Percentiles rank a stretch among this genome's conserved stretches.
phyloP scores from a whole-genome alignment of 192 early-diverging fungal genomes.

The Entomortierella chlamydospora region DNA sequence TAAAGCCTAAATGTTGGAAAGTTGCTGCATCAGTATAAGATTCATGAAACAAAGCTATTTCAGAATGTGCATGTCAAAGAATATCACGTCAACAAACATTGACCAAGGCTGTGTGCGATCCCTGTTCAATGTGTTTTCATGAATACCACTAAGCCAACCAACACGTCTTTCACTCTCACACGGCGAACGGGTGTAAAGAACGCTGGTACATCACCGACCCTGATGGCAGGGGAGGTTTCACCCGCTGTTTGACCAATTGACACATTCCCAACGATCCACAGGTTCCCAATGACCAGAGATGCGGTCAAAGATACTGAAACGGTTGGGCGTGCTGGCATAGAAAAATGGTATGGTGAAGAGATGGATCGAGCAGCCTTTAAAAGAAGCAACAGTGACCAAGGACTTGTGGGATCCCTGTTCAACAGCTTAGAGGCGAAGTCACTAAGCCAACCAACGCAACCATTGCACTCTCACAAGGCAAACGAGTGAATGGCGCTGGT shows the following conservation, averaged over 20 bases:
- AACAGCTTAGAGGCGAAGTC: constrained; percentile 20
- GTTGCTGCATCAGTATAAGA: constrained; percentile 4
- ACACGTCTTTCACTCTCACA: constrained; percentile 39
- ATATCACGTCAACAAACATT: constrained; percentile 26
- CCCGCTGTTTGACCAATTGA: constrained; percentile 36
- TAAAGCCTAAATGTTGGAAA: constrained; percentile 18
- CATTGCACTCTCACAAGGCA: constrained; percentile 36
- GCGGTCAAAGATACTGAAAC: constrained; percentile 11
- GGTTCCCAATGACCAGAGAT: constrained; percentile 15
- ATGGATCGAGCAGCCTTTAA: no score
- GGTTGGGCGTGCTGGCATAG: constrained; percentile 4
- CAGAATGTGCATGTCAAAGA: constrained; percentile 8
- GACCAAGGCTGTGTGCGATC: constrained; percentile 37
- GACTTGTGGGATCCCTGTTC: constrained; percentile 30
- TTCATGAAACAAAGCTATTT: constrained; percentile 16
- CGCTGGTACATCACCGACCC: constrained; percentile 34
- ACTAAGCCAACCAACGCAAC: constrained; percentile 39
- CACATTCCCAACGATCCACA: constrained; percentile 36
- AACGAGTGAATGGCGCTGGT: constrained; percentile 32
- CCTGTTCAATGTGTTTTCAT: constrained; percentile 33
- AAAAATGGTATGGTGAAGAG: constrained; percentile 4
- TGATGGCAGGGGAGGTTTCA: constrained; percentile 12
- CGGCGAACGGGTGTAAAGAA: constrained; percentile 32
- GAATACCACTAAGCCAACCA: constrained; percentile 40
- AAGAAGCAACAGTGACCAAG: constrained; percentile 42